Evolutionary conservation across 768 basidiomycete species (phyloP).

Genomic region (Melanogaster broomeanus): DNA sequence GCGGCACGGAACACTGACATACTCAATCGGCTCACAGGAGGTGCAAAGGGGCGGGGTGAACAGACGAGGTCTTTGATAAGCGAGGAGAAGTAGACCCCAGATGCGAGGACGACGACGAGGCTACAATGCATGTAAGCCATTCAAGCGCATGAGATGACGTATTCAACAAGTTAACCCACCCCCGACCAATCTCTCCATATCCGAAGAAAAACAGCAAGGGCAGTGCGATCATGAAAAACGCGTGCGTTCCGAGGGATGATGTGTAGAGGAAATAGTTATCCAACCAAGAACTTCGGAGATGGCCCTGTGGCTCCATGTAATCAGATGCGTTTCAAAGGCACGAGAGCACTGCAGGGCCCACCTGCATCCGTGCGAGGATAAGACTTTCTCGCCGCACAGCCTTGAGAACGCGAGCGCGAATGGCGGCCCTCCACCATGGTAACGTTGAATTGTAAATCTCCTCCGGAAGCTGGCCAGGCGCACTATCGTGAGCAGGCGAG

Average conservation of each 20-base stretch:
- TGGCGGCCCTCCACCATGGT: conserved; percentile 62
- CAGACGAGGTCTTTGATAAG: conserved; percentile 89
- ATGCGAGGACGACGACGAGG: conserved; percentile 65
- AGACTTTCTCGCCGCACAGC: conserved; percentile 59
- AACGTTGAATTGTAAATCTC: conserved; percentile 68
- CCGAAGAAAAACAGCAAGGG: conserved; percentile 93
- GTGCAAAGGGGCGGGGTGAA: conserved; percentile 86
- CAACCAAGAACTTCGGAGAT: conserved; percentile 62
- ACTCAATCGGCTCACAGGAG: conserved; percentile 91
- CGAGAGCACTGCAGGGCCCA: conserved; percentile 25
- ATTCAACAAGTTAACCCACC: conserved; percentile 46
- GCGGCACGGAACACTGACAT: conserved; percentile 26
- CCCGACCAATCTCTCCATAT: conserved; percentile 64
- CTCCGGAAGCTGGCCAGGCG: conserved; percentile 20
- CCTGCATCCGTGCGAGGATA: conserved; percentile 70
- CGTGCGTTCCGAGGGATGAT: conserved; percentile 80
- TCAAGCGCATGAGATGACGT: background rate
- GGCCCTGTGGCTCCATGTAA: conserved; percentile 36
- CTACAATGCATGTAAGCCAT: conserved; percentile 38
- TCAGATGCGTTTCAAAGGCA: conserved; percentile 2
- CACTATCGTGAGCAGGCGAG: background rate
- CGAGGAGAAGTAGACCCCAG: conserved; percentile 86
- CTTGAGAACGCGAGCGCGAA: conserved; percentile 55
- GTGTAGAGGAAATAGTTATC: conserved; percentile 86
- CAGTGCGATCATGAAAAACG: conserved; percentile 90